Conservation (phyloP, 2,329 filamentous ascomycete genomes). For the Coleophoma cylindrospora region DNA sequence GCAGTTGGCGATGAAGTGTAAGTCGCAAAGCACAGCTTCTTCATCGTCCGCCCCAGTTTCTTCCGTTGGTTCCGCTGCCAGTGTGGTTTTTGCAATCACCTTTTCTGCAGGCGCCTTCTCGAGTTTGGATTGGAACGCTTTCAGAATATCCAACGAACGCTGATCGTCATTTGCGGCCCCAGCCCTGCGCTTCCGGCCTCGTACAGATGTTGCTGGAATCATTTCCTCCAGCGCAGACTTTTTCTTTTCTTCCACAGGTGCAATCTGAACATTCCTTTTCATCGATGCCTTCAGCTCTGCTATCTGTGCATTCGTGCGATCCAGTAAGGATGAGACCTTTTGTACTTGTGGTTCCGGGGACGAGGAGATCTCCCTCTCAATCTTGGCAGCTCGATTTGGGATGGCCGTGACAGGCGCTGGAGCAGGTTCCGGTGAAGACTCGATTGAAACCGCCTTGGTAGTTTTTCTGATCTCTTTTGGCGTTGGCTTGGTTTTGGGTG, state of each 20-base stretch:
- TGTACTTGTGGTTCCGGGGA: conserved; percentile 31
- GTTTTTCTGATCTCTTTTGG: conserved; percentile 26
- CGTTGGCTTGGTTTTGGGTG: conserved; percentile 23
- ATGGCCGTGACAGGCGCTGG: conserved; percentile 20
- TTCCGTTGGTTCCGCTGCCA: conserved; percentile 8
- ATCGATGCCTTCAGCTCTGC: conserved; percentile 77
- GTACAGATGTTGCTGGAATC: conserved; percentile 67
- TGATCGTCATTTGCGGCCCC: conserved; percentile 54
- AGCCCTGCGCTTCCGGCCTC: conserved; percentile 64
- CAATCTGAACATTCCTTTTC: conserved; percentile 56
- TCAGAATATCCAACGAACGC: conserved; percentile 65
- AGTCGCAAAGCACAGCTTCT: conserved; percentile 76
- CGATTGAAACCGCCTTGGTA: conserved; percentile 25
- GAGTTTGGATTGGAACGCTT: conserved; percentile 75
- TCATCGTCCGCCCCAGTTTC: conserved; percentile 44
- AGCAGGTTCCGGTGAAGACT: conserved; percentile 33
- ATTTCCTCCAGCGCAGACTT: conserved; percentile 67
- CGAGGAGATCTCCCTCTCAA: conserved; percentile 28
- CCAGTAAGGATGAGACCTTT: conserved; percentile 41
- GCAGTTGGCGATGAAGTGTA: conserved; percentile 95
- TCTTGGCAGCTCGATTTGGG: conserved; percentile 22
- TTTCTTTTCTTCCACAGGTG: conserved; percentile 49
- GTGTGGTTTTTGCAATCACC: conserved; percentile 20
- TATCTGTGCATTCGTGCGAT: conserved; percentile 74
- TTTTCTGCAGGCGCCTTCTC: conserved; percentile 45